Base-by-base conservation (phyloP, 306 rosid species). In the Cyamopsis tetragonoloba region DNA sequence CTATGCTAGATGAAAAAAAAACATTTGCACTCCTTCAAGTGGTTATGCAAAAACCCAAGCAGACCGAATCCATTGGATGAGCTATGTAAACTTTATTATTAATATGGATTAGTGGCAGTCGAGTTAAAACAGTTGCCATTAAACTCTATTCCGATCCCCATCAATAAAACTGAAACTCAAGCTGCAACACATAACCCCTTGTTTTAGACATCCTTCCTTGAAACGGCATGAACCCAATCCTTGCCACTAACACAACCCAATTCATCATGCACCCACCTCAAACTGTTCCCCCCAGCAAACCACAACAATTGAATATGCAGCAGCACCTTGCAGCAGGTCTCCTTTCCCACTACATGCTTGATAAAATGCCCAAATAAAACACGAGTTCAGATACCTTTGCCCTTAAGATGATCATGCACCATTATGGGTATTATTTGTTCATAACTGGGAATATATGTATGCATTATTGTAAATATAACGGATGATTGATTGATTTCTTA, bases 301-400 rank as follows among this genome's bases (percentile, higher is more conserved):
- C 43, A 37, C 13, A 37, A 10, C 14, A 37, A 37, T 10, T 10
- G 43, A 37, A 8, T 48, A 27, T 7, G 22, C 28, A 49, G 3
- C 13, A 22, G 14, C 59, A 12, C 8, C 15, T 1, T 3, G 35
- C 59, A 49, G 13, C 31, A 14, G 38, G 2, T 54, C 12, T 13
- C 48, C 66, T 12, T 32, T 19, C 70, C 10, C 51, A 4, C 24
- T 46, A 13, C 22, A 4, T 54, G 48, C 48, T 42, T 23, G 61
- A 44, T 17, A 31, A 54, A 64, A 73, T 73, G 39, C 56, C 59
- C 59, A 31, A 49, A 38, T 3, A 9, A 51, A 64, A 10, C 23
- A n/a, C 26, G 14, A 13, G 6, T 34, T 32, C 19, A 20, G 34
- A 41, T 28, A 39, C 28, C 18, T 30, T 38, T 62, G 20, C 34